Conservation (phyloP, 257 asterid species). For the Jaltomata sinuosa region DNA sequence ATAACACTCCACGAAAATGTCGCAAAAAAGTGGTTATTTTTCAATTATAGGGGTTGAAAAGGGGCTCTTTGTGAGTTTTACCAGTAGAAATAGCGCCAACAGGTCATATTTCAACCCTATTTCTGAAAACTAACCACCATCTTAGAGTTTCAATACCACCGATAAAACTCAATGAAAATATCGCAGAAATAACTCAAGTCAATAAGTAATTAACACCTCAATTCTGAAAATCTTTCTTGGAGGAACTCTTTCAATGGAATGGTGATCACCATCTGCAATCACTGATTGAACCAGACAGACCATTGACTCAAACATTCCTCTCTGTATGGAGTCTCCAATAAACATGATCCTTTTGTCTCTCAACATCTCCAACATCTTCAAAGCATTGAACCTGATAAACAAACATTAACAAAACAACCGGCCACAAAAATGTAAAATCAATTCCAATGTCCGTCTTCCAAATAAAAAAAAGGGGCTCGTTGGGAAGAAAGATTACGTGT, state of each 20-base stretch:
- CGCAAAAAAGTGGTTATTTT: no score
- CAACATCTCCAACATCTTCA: conserved; percentile 64
- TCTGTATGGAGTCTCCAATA: conserved; percentile 81
- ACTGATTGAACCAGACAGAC: conserved; percentile 68
- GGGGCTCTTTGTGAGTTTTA: no score
- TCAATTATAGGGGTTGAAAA: neutral
- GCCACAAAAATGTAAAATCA: neutral
- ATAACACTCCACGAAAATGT: neutral
- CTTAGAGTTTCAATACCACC: neutral
- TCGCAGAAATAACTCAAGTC: neutral
- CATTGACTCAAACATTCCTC: conserved; percentile 95
- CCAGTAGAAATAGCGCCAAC: no score
- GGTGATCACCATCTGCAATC: conserved; percentile 37
- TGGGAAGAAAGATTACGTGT: no score
- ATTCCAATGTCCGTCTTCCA: no score
- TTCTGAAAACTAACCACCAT: no score
- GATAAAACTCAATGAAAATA: neutral
- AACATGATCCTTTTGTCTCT: conserved; percentile 83
- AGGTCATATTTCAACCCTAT: neutral
- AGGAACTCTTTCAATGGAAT: conserved; percentile 53
- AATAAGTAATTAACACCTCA: conserved; percentile 33
- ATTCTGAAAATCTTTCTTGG: conserved; percentile 64
- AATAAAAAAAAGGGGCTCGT: no score
- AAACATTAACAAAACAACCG: neutral
- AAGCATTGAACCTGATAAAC: conserved; percentile 55